Percentiles rank a stretch among this genome's conserved stretches.
Conservation (phyloP, 805 yeast species). For the Alloascoidea hylecoeti region DNA sequence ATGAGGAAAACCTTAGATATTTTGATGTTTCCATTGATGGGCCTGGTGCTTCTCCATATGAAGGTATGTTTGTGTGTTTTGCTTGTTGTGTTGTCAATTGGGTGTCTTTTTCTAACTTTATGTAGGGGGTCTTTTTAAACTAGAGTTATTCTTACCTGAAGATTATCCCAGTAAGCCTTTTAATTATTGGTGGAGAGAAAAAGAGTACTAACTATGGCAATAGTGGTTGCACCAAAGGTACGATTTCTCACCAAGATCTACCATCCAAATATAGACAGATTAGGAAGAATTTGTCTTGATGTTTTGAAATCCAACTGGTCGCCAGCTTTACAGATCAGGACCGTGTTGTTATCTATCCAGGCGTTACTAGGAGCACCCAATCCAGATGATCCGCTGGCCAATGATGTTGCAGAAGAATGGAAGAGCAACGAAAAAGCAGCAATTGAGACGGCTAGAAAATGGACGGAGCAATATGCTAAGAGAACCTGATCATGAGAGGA, state of each 20-base stretch:
- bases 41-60: constrained; percentile 85
- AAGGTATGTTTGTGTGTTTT: constrained; percentile 28
- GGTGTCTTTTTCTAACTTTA: not conserved
- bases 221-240: constrained; percentile 89
- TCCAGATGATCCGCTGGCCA: constrained; percentile 96
- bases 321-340: constrained; percentile 92
- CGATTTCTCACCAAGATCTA: constrained; percentile 87
- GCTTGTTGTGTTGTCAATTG: not conserved
- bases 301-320: constrained; percentile 95
- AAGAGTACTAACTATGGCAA: no score
- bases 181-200: not conserved
- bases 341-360: constrained; percentile 81
- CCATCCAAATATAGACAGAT: constrained; percentile 91
- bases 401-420: constrained; percentile 97
- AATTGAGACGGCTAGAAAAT: constrained; percentile 52
- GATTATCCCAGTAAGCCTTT: constrained; percentile 64
- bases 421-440: constrained; percentile 74
- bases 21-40: constrained; percentile 90
- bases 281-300: constrained; percentile 92
- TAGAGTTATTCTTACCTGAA: constrained; percentile 86
- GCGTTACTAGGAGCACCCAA: constrained; percentile 92
- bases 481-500: no score
- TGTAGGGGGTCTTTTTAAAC: constrained; percentile 44
- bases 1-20: constrained; percentile 85
- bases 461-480: constrained; percentile 8